Evolutionary conservation across 2,329 filamentous ascomycete species (phyloP), one percentile per base, ranked within the genome.

Genomic region (Cryphonectria japonica): DNA sequence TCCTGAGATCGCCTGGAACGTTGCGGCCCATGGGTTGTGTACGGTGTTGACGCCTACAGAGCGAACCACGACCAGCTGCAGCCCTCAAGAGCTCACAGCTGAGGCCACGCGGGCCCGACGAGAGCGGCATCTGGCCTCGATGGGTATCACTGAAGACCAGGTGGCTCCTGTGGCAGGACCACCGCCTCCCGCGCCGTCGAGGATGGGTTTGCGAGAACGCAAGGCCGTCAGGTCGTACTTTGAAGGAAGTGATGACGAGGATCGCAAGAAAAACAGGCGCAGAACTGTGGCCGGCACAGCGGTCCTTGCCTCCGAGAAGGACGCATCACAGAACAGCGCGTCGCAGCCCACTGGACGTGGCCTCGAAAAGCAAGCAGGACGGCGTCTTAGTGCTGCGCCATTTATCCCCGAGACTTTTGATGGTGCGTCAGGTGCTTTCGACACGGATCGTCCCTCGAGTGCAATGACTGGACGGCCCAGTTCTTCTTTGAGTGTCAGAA

Each of bases 1-100:
- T 0, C 94, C 95, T 2, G 92, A 95, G 61, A 91, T 98, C 0
- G 87, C 93, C 60, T 98, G 95, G 96, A 88, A 91, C 0, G 87
- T 92, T 39, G 94, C 95, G n/a, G 88, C 93, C 0, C 88, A 93
- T 76, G 94, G 97, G 78, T 83, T 98, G 16, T 93, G 90, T 76
- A 94, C 93, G 78, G 80, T 97, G 5, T 86, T 98, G 32, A 92
- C 98, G 70, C 96, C 95, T 0, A 85, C 84, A 0, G 86, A 92
- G 74, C 88, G 94, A 3, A 89, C 94, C 75, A 94, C 92, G 0
- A 86, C 86, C 67, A 97, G 94, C 81, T 93, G 88, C 80, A 91
- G 85, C 43, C 87, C 91, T 11, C 93, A 97, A 75, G 94, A 98
- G 62, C 85, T 98, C 8, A 91, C 92, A 71, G 88, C 88, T 0